Evolutionary conservation across 345 rosid species (phyloP), one percentile per base, ranked within the genome.

Genomic region (Iberis pinnata): DNA sequence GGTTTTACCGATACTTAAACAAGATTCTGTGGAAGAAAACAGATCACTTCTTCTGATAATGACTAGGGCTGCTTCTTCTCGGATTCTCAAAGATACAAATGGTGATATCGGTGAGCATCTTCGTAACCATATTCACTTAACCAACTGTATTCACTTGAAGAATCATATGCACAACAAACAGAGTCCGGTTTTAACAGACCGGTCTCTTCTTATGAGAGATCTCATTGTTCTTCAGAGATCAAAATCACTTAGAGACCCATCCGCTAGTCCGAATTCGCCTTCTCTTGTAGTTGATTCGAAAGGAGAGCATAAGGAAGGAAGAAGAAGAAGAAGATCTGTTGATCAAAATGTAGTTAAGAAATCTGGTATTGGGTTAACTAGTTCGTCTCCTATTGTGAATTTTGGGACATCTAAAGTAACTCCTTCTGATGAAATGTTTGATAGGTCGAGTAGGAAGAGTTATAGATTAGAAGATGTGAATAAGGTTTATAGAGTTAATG

Each of bases 91-190:
- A 76, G 96, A 92, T 76, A 60, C 85, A 52, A 86, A 88, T 80
- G 86, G 92, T 53, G 92, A 85, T 57, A 75, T 93, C 31, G 64
- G 85, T 54, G 95, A 93, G 63, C 97, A 93, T 80, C 95, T 85
- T 24, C 90, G 94, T 54, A 86, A 86, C 69, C 97, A 93, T 71
- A 75, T 93, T 58, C 99, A 93, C 59, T 78, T 93, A 59, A 86
- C 95, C 31, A 93, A 93, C 49, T 93, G 97, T 67, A 93, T 93
- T 63, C 97, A 93, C 74, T 77, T 93, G 77, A 93, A 93, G 77
- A 83, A 93, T 65, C 99, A 88, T 68, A 88, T 88, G 97, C 99
- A 88, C 65, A 50, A 39, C 35, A 92, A 88, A 72, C 99, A 88
- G 48, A 88, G 89, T 63, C 95, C 97, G 15, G 76, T 81, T 40